Evolutionary conservation across 306 rosid species (phyloP), one percentile per base, ranked within the genome.

Genomic region (Trichosanthes cucumerina): DNA sequence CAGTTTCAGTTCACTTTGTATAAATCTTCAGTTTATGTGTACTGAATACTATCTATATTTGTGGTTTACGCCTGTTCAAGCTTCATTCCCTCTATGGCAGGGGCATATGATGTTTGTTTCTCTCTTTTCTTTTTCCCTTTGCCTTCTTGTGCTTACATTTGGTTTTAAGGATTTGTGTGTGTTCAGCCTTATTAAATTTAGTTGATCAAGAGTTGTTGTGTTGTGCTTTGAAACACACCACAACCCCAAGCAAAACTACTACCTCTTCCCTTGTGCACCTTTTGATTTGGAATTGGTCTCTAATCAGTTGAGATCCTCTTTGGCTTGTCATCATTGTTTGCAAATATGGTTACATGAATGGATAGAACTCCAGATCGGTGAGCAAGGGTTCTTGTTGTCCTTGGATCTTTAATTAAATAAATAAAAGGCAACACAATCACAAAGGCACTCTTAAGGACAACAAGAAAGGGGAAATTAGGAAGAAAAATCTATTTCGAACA

Each of bases 61-160:
- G 43, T 49, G 76, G 21, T 12, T 13, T 71, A 23, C 57, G 18
- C 54, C 4, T 54, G 76, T 46, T 70, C 34, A 69, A 47, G 49
- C 49, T 66, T 66, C 69, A n/a, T 68, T 4, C 53, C 19, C 33
- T 69, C 33, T 21, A 43, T 43, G 52, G 75, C 53, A 9, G 69
- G 74, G 33, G 76, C 52, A 43, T 69, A 2, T 12, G 54, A 69
- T 69, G 76, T 69, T 69, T 69, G 4, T 69, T 69, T 69, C n/a
- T 21, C 47, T 36, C 52, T 68, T 68, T 23, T 21, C n/a, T n/a
- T 41, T 68, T 39, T 69, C 19, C 19, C 34, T 69, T 23, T 69
- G 54, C 11, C 19, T 69, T 69, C 12, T 69, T 23, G 34, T 69
- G 54, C n/a, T 19, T 69, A 41, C 54, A 3, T 71, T 41, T 41